Evolutionary conservation across 2,329 filamentous ascomycete genomes (phyloP).

Genomic region (Beauveria scarabaeidicola): DNA sequence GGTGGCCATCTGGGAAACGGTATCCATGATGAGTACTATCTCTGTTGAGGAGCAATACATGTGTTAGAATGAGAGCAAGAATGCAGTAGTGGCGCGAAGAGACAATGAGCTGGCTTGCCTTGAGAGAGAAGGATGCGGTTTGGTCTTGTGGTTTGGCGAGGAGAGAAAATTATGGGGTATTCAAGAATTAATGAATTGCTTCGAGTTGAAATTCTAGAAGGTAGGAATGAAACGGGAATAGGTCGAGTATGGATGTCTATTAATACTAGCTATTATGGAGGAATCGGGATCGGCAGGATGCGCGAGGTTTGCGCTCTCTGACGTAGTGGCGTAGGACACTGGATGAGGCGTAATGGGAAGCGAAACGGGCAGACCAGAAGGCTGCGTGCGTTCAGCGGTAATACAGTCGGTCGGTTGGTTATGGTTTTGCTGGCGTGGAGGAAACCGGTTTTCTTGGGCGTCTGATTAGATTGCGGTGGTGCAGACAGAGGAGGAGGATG

Average conservation of each 20-base stretch:
- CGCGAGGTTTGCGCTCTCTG: neutral
- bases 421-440: neutral
- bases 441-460: conserved; percentile 5
- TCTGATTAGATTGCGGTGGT: neutral
- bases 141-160: neutral
- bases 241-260: neutral
- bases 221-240: neutral
- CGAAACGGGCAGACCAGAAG: neutral
- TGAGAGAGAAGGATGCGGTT: neutral
- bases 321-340: conserved; percentile 6
- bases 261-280: neutral
- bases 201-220: neutral
- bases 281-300: neutral
- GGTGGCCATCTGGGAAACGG: conserved; percentile 46
- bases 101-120: neutral
- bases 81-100: neutral
- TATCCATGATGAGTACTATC: conserved; percentile 45
- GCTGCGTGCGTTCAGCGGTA: neutral
- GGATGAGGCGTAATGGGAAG: neutral
- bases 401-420: neutral
- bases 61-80: neutral
- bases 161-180: neutral
- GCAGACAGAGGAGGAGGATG: neutral
- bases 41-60: neutral
- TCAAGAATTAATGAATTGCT: neutral